A percentile compares a stretch with the other conserved stretches of the same genome.
Evolutionary conservation across 345 rosid species (phyloP).

Genomic region (Viola odorata): DNA sequence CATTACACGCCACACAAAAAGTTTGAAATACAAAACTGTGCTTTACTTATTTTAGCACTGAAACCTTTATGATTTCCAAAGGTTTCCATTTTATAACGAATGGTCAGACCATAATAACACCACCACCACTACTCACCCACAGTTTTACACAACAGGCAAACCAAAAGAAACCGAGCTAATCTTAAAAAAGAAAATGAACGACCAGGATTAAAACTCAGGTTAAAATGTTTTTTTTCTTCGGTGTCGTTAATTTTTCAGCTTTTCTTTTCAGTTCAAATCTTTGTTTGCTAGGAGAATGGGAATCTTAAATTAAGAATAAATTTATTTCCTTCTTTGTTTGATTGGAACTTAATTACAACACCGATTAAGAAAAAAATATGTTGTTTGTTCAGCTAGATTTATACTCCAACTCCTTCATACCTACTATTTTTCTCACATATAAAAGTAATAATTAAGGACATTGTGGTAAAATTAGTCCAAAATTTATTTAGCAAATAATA

Average conservation of each 20-base stretch:
- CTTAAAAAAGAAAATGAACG: background rate
- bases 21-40: background rate
- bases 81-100: conserved; percentile 16
- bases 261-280: background rate
- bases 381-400: no score
- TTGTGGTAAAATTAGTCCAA: no score
- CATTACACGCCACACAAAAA: conserved; percentile 1
- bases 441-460: no score
- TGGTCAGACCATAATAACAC: conserved; percentile 22
- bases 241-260: background rate
- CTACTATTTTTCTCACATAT: no score
- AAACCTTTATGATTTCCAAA: conserved; percentile 26
- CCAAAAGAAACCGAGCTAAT: conserved; percentile 15
- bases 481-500: no score
- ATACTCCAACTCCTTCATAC: no score
- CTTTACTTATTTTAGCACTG: conserved; percentile 16
- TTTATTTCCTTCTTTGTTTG: no score
- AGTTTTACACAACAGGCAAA: conserved; percentile 13
- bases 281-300: background rate
- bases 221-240: background rate
- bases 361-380: no score
- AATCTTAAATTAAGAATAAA: background rate
- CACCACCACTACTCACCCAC: conserved; percentile 16
- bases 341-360: no score
- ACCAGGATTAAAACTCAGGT: background rate